phyloP scores from a whole-genome alignment of 129 eudicot genomes.

The Helianthus tuberosus region DNA sequence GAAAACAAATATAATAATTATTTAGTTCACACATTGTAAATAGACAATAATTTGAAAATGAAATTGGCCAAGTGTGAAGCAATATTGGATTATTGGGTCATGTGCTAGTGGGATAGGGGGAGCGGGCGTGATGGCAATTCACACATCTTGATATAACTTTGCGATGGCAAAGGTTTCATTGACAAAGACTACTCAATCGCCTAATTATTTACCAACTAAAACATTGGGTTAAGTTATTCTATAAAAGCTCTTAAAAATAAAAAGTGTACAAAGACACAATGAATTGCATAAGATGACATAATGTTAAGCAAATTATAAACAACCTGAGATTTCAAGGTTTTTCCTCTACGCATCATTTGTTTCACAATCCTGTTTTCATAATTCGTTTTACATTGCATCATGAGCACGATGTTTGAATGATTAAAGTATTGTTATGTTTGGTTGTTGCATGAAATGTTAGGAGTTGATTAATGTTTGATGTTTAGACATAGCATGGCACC shows the following conservation, averaged over 20 bases:
- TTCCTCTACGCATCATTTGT: too few relatives aligned
- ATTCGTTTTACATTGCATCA: too few relatives aligned
- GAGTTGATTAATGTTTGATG: too few relatives aligned
- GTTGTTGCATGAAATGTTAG: too few relatives aligned
- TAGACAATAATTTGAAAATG: slow-evolving; percentile 8
- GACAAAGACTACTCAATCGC: slow-evolving; percentile 24
- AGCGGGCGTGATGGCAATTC: slow-evolving; percentile 9
- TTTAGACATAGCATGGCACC: too few relatives aligned
- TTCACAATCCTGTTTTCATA: too few relatives aligned
- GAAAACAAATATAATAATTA: neutral
- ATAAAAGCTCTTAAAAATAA: neutral
- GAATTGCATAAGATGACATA: too few relatives aligned
- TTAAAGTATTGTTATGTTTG: too few relatives aligned
- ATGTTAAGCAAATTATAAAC: too few relatives aligned
- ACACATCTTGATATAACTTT: slow-evolving; percentile 29
- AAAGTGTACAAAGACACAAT: too few relatives aligned
- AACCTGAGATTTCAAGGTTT: too few relatives aligned
- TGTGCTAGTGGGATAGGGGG: slow-evolving; percentile 33
- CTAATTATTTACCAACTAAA: slow-evolving; percentile 1
- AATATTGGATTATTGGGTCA: slow-evolving; percentile 22
- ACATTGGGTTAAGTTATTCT: neutral
- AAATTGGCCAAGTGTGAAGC: slow-evolving; percentile 26
- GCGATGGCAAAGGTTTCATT: slow-evolving; percentile 25
- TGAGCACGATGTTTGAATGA: too few relatives aligned
- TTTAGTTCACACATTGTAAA: neutral